phyloP scores from a whole-genome alignment of 75 land plant species.

The Chamaecyparis obtusa region DNA sequence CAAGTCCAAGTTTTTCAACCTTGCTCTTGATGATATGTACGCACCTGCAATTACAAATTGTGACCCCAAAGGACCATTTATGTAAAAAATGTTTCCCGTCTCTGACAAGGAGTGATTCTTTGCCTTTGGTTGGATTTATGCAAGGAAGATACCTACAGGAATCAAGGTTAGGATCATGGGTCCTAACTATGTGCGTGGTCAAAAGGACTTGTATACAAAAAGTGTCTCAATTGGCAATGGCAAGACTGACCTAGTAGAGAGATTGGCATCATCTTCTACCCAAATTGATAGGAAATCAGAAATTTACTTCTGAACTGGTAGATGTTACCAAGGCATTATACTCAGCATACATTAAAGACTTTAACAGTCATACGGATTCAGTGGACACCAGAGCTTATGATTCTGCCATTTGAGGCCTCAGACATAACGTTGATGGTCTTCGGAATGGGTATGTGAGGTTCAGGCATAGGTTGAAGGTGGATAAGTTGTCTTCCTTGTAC shows the following conservation, averaged over 20 bases:
- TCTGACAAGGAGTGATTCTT: constrained; percentile 61
- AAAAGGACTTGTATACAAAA: constrained; percentile 71
- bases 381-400: background rate
- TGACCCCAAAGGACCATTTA: constrained; percentile 57
- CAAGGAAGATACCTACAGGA: constrained; percentile 54
- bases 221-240: constrained; percentile 24
- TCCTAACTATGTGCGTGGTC: constrained; percentile 74
- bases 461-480: background rate
- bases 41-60: constrained; percentile 79
- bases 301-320: too few species aligned
- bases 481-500: background rate
- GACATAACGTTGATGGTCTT: background rate
- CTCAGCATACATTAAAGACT: too few species aligned
- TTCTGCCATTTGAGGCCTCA: background rate
- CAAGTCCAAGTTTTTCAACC: too few species aligned
- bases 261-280: too few species aligned
- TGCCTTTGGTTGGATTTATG: constrained; percentile 71
- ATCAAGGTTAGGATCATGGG: constrained; percentile 69
- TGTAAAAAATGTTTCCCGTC: constrained; percentile 40
- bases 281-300: too few species aligned
- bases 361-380: background rate
- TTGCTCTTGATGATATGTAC: constrained; percentile 35
- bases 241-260: too few species aligned
- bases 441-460: constrained; percentile 11
- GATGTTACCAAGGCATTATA: too few species aligned